Evolutionary conservation across 116 monocot species (phyloP).

Genomic region (Iris pallida): DNA sequence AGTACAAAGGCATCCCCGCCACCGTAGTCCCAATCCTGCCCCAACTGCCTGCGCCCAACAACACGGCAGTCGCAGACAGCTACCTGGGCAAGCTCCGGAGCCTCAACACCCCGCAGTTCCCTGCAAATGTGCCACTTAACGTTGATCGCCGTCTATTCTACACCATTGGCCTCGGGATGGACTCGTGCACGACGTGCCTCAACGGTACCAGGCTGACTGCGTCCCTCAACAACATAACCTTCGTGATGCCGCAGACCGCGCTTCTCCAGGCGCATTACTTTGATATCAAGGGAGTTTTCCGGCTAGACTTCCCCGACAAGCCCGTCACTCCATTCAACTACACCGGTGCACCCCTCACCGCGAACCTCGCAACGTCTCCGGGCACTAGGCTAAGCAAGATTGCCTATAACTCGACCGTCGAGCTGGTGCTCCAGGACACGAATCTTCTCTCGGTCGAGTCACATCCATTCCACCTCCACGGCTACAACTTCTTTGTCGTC

Average conservation of each 20-base stretch:
- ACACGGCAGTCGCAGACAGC: constrained; percentile 20
- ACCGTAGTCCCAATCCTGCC: constrained; percentile 28
- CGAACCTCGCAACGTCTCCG: constrained; percentile 33
- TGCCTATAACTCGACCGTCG: constrained; percentile 48
- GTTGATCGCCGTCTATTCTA: constrained; percentile 53
- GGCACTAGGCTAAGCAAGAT: constrained; percentile 57
- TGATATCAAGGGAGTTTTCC: constrained; percentile 40
- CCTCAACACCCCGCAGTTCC: constrained; percentile 34
- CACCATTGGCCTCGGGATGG: constrained; percentile 40
- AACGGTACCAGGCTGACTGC: constrained; percentile 43
- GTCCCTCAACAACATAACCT: constrained; percentile 62
- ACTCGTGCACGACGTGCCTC: constrained; percentile 40
- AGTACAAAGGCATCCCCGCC: constrained; percentile 49
- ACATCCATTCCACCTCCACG: constrained; percentile 80
- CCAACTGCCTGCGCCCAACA: constrained; percentile 26
- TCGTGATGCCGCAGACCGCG: constrained; percentile 44
- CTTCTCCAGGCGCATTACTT: constrained; percentile 61
- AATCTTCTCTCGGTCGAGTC: constrained; percentile 49
- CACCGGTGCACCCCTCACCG: constrained; percentile 47
- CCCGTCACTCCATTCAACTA: constrained; percentile 49
- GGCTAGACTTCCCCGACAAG: constrained; percentile 50
- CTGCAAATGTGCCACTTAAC: constrained; percentile 38
- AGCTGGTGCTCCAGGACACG: constrained; percentile 71
- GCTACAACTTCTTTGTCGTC: constrained; percentile 71
- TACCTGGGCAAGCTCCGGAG: constrained; percentile 35